Percentiles rank a stretch among this genome's conserved stretches.
phyloP scores from a whole-genome alignment of 345 rosid genomes.

The Citrus medica region DNA sequence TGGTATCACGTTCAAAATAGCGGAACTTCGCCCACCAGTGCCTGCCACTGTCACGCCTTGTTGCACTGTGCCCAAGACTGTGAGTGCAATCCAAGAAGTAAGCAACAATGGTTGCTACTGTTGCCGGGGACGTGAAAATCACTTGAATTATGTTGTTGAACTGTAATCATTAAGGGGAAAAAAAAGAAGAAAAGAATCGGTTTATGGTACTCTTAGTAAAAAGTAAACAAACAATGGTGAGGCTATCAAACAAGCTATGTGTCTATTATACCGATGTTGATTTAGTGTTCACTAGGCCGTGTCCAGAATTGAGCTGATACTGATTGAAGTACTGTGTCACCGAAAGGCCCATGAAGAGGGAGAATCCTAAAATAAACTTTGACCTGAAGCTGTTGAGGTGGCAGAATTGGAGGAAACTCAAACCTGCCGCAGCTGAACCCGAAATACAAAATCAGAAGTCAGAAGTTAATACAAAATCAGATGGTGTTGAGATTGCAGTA shows the following conservation, averaged over 20 bases:
- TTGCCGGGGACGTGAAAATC: conserved; percentile 84
- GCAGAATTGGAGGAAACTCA: conserved; percentile 80
- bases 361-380: conserved; percentile 73
- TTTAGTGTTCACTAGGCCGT: conserved; percentile 64
- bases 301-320: conserved; percentile 51
- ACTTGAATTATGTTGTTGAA: conserved; percentile 85
- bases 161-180: conserved; percentile 32
- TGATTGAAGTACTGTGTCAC: conserved; percentile 77
- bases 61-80: conserved; percentile 41
- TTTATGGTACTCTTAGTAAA: not conserved
- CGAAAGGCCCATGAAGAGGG: conserved; percentile 86
- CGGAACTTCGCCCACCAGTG: conserved; percentile 91
- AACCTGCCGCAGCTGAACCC: conserved; percentile 73
- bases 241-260: not conserved
- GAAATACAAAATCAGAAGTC: not conserved
- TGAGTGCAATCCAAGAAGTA: conserved; percentile 64
- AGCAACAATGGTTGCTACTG: conserved; percentile 59
- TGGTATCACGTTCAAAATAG: conserved; percentile 42
- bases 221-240: not conserved
- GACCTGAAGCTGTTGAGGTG: conserved; percentile 83
- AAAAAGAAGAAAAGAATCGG: not conserved
- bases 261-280: conserved; percentile 41
- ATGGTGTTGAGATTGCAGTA: not conserved
- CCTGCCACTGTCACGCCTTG: conserved; percentile 73
- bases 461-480: not conserved